phyloP scores from a whole-genome alignment of 805 yeast genomes.

The Wickerhamomyces silvicola region DNA sequence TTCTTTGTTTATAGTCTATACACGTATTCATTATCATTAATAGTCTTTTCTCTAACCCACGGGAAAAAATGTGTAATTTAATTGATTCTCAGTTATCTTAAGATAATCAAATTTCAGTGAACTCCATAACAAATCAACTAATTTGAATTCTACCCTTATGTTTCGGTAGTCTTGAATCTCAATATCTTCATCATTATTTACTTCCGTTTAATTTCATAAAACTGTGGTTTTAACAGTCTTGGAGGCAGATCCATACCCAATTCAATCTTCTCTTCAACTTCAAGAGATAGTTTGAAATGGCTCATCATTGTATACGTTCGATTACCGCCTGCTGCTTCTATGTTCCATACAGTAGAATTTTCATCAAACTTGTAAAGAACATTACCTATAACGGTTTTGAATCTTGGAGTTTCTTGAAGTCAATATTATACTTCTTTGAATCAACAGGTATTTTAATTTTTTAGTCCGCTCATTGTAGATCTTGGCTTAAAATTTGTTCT shows the following conservation, averaged over 20 bases:
- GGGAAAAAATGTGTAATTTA: no score
- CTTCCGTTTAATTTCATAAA: constrained; percentile 18
- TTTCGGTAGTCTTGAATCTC: no score
- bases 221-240: constrained; percentile 13
- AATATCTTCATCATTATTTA: no score
- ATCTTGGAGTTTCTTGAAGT: constrained; percentile 51
- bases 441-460: constrained; percentile 60
- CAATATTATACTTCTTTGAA: constrained; percentile 27
- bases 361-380: constrained; percentile 68
- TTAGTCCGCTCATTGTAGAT: constrained; percentile 53
- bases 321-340: constrained; percentile 62
- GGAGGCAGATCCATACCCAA: constrained; percentile 25
- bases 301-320: constrained; percentile 48
- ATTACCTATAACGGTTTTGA: constrained; percentile 64
- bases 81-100: no score
- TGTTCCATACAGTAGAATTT: constrained; percentile 65
- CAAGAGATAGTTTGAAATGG: constrained; percentile 33
- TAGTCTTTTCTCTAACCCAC: no score
- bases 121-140: no score
- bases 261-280: constrained; percentile 15
- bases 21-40: no score
- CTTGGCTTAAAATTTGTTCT: constrained; percentile 59
- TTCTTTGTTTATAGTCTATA: no score
- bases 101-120: no score
- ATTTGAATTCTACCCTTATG: no score